Base-by-base conservation (phyloP, 2,329 filamentous ascomycete genomes). In the Phoma sp. region DNA sequence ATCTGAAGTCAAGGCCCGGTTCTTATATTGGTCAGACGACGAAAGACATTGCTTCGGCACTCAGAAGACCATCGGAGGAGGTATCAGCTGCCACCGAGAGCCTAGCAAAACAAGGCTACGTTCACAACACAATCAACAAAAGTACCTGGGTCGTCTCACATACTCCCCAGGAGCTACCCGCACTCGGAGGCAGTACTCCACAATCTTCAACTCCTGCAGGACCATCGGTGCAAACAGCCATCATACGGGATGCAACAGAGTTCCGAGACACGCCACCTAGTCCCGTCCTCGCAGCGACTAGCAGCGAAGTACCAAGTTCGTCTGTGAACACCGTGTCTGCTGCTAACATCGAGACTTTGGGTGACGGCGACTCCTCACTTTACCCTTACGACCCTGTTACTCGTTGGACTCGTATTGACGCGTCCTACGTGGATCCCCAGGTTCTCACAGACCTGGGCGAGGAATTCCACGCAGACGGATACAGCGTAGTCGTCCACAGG, bases 391-490 rank as follows among this genome's bases (percentile, higher is more conserved):
- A 39, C 10, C 38, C 18, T 8, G 47, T 37, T 13, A 50, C 40
- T 13, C 58, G 52, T 18, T 66, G 63, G 60, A 66, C 65, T 4
- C 55, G 57, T 14, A 60, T 70, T 33, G 58, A 62, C 29, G 45
- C 60, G 9, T 50, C 51, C 2, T 42, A 67, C 7, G 59, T 70
- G 7, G 61, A 61, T 23, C 32, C 60, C 11, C 38, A 59, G 23
- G 61, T 64, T 1, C 52, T 69, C 2, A 29, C 27, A n/a, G 54
- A 63, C 33, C 40, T 52, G 10, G 52, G 57, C 6, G 58, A 65
- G 23, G 40, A 51, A 2, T 68, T 63, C 22, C 59, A 67, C 24
- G 52, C 63, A n/a, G 42, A 56, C 6, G 55, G 48, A 0, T 53
- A 63, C 23, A 48, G 27, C 45, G 8, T 65, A 1, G 29, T 66